Evolutionary conservation across 768 basidiomycete species (phyloP).

Genomic region (Boletus rubropictus): DNA sequence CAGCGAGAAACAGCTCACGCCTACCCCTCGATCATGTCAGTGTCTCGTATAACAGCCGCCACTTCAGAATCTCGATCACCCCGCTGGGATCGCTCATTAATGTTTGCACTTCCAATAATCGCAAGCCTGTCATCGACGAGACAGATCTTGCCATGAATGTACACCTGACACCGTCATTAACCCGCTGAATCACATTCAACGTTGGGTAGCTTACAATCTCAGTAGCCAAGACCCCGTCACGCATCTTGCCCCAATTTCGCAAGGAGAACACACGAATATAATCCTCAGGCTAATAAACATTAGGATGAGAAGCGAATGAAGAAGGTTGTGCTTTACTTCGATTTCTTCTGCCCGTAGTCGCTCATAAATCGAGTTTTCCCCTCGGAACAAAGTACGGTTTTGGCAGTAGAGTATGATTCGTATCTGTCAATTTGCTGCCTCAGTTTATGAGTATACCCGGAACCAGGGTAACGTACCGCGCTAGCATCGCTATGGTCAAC

Average conservation of each 20-base stretch:
- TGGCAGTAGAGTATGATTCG: constrained; percentile 96
- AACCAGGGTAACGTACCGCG: constrained; percentile 50
- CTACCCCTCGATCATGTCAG: constrained; percentile 92
- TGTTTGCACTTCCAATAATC: constrained; percentile 94
- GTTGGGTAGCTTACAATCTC: constrained; percentile 57
- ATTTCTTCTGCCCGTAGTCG: constrained; percentile 83
- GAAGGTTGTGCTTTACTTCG: constrained; percentile 45
- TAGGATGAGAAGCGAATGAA: not conserved
- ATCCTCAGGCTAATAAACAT: constrained; percentile 68
- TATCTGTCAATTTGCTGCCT: constrained; percentile 42
- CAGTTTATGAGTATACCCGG: not conserved
- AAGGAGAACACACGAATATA: constrained; percentile 89
- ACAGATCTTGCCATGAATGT: constrained; percentile 69
- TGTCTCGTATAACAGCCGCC: constrained; percentile 89
- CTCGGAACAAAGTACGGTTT: constrained; percentile 80
- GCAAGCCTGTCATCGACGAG: constrained; percentile 93
- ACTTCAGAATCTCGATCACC: constrained; percentile 97
- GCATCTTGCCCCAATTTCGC: constrained; percentile 90
- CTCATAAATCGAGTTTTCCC: constrained; percentile 87
- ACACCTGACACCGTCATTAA: constrained; percentile 47
- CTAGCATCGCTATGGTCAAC: constrained; percentile 92
- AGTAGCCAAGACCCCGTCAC: constrained; percentile 76
- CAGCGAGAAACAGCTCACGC: constrained; percentile 16
- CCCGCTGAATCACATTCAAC: not conserved
- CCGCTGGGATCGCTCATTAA: constrained; percentile 93